Percentiles rank a stretch among this genome's conserved stretches.
phyloP scores from a whole-genome alignment of 1,284 basidiomycete species.

The Xerocomus amazonicus region DNA sequence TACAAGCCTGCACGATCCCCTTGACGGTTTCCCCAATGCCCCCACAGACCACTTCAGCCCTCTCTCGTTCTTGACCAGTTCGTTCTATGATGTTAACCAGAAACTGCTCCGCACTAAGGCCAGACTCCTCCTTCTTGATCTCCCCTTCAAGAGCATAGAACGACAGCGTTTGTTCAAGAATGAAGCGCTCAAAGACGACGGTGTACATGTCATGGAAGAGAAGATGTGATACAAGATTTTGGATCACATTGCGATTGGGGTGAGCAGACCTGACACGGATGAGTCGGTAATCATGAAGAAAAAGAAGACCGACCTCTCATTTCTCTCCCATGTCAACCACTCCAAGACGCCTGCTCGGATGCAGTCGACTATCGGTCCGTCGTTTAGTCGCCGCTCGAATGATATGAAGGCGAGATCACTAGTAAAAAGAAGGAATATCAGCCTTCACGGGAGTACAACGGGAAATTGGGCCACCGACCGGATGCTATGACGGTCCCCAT shows the following conservation, averaged over 20 bases:
- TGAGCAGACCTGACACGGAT: conserved; percentile 28
- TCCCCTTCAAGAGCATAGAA: conserved; percentile 56
- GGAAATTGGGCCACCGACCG: conserved; percentile 34
- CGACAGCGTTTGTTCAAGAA: conserved; percentile 45
- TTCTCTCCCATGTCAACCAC: conserved; percentile 59
- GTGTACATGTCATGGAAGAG: conserved; percentile 52
- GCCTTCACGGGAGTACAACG: neutral
- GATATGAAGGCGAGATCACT: conserved; percentile 53
- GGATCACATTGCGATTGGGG: conserved; percentile 37
- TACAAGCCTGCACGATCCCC: conserved; percentile 47
- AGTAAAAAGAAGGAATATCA: neutral
- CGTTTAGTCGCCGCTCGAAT: conserved; percentile 49
- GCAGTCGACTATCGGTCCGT: conserved; percentile 42
- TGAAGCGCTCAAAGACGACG: conserved; percentile 49
- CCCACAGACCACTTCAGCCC: conserved; percentile 48
- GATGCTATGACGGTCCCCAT: conserved; percentile 36
- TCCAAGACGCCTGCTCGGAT: conserved; percentile 48
- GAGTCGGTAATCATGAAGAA: neutral
- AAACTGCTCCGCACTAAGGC: conserved; percentile 51
- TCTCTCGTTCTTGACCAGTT: conserved; percentile 53
- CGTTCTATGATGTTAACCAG: conserved; percentile 47
- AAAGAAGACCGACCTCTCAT: conserved; percentile 35
- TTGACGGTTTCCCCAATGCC: conserved; percentile 41
- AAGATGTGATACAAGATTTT: conserved; percentile 51
- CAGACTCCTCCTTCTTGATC: conserved; percentile 35